phyloP scores from a whole-genome alignment of 208 protist species.

The Acanthamoeba quina region DNA sequence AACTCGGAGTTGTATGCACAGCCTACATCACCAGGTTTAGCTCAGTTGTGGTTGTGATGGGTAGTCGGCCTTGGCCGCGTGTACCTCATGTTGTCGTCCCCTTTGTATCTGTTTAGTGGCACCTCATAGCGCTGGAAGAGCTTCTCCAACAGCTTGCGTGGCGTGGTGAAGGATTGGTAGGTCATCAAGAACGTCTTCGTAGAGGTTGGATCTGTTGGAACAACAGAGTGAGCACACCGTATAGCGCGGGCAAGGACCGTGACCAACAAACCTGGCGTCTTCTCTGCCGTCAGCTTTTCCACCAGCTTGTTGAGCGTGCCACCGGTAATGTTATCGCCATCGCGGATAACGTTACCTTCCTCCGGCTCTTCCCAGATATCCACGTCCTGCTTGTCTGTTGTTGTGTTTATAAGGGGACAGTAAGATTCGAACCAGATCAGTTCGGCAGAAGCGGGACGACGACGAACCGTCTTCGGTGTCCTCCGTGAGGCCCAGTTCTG shows the following conservation, averaged over 20 bases:
- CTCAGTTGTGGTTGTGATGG: not conserved
- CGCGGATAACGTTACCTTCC: slow-evolving; percentile 39
- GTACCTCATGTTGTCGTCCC: slow-evolving; percentile 45
- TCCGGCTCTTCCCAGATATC: slow-evolving; percentile 69
- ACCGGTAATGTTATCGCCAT: slow-evolving; percentile 13
- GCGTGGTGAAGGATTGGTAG: slow-evolving; percentile 73
- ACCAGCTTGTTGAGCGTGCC: slow-evolving; percentile 72
- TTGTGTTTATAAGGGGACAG: not conserved
- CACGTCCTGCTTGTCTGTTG: slow-evolving; percentile 47
- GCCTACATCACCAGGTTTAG: not conserved
- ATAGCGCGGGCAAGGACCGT: not conserved
- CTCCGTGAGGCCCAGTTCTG: slow-evolving; percentile 1
- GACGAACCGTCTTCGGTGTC: not conserved
- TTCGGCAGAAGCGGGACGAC: not conserved
- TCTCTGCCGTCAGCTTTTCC: slow-evolving; percentile 51
- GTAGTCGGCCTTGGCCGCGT: not conserved
- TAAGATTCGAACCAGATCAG: not conserved
- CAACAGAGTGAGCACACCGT: not conserved
- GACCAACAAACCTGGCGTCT: slow-evolving; percentile 1
- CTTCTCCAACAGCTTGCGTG: slow-evolving; percentile 61
- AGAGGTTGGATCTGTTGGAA: not conserved
- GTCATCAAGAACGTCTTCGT: slow-evolving; percentile 70
- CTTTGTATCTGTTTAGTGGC: not conserved
- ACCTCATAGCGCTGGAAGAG: slow-evolving; percentile 75
- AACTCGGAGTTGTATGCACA: slow-evolving; percentile 77